These are phyloP conservation scores for Xerocomellus intermedius DNA, from an alignment of 768 basidiomycete genomes.

Conservation along the genomic window DNA sequence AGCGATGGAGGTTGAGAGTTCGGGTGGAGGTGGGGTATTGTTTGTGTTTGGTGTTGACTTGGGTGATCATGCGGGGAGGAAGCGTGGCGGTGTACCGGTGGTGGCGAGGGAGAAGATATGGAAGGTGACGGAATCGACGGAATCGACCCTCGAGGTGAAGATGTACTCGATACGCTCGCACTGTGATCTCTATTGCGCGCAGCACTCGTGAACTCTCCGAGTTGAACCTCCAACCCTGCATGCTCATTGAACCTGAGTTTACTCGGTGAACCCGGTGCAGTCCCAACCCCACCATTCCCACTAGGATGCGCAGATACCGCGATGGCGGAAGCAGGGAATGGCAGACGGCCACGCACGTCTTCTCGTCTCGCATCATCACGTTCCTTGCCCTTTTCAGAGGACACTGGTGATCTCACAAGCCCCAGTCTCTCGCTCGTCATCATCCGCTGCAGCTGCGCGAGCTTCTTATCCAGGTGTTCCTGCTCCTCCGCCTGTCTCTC, in stretches of 20 bases:
- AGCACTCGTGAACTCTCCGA: conserved; percentile 32
- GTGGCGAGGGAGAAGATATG: conserved; percentile 46
- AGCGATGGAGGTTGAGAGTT: conserved; percentile 19
- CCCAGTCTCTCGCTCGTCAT: conserved; percentile 76
- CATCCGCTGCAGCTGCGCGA: conserved; percentile 65
- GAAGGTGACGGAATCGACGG: conserved; percentile 79
- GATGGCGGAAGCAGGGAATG: conserved; percentile 18
- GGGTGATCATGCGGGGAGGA: conserved; percentile 25
- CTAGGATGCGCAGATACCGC: conserved; percentile 1
- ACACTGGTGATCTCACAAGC: conserved; percentile 46
- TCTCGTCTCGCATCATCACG: conserved; percentile 18
- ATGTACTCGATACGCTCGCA: conserved; percentile 71
- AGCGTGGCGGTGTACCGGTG: conserved; percentile 27
- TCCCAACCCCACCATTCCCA: neutral
- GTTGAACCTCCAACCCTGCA: conserved; percentile 32
- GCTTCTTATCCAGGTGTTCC: conserved; percentile 62
- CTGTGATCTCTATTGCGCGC: conserved; percentile 53
- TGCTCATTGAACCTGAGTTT: conserved; percentile 19
- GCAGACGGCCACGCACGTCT: conserved; percentile 44
- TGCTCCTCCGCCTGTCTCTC: conserved; percentile 67
- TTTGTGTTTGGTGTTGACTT: conserved; percentile 7
- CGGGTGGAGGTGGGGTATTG: conserved; percentile 8
- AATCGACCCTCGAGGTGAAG: conserved; percentile 75
- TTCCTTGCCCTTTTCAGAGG: conserved; percentile 39
- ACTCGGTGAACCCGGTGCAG: conserved; percentile 33